Evolutionary conservation across 1,284 basidiomycete species (phyloP).

Genomic region (Ustilago trichophora): DNA sequence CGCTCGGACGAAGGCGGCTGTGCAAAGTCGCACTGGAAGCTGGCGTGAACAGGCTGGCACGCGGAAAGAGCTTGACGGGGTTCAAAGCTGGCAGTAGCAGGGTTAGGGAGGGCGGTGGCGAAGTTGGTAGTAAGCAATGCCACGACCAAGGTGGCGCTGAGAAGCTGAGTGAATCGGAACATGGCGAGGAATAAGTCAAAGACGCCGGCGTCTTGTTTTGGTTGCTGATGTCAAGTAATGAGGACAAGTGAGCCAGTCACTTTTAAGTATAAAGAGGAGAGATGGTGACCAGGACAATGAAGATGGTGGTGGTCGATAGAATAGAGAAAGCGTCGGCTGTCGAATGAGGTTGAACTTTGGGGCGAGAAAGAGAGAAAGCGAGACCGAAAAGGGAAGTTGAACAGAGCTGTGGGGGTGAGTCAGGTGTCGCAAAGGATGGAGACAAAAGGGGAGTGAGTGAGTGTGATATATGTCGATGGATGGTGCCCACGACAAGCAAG

Average conservation of each 20-base stretch:
- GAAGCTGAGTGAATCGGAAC: slow-evolving; percentile 10
- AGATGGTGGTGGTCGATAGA: slow-evolving; percentile 10
- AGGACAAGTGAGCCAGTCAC: slow-evolving; percentile 28
- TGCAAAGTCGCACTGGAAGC: slow-evolving; percentile 5
- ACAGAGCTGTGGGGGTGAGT: too few species aligned
- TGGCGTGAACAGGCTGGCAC: slow-evolving; percentile 19
- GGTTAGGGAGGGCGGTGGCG: slow-evolving; percentile 6
- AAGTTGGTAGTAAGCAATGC: slow-evolving; percentile 1
- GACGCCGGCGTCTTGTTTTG: slow-evolving; percentile 20
- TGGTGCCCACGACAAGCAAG: too few species aligned
- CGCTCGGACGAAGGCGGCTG: slow-evolving; percentile 7
- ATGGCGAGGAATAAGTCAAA: background rate
- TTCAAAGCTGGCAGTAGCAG: background rate
- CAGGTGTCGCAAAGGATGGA: too few species aligned
- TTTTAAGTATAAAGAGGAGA: background rate
- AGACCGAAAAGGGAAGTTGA: background rate
- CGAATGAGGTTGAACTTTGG: too few species aligned
- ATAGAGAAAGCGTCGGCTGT: background rate
- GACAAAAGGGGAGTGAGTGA: too few species aligned
- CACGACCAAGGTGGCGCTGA: slow-evolving; percentile 11
- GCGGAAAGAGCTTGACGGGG: slow-evolving; percentile 5
- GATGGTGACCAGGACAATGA: slow-evolving; percentile 1
- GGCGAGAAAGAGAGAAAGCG: too few species aligned
- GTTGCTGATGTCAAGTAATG: background rate
- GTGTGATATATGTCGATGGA: slow-evolving; percentile 3